Conservation (phyloP, 2,329 filamentous ascomycete genomes). For the Coniochaeta hoffmannii region DNA sequence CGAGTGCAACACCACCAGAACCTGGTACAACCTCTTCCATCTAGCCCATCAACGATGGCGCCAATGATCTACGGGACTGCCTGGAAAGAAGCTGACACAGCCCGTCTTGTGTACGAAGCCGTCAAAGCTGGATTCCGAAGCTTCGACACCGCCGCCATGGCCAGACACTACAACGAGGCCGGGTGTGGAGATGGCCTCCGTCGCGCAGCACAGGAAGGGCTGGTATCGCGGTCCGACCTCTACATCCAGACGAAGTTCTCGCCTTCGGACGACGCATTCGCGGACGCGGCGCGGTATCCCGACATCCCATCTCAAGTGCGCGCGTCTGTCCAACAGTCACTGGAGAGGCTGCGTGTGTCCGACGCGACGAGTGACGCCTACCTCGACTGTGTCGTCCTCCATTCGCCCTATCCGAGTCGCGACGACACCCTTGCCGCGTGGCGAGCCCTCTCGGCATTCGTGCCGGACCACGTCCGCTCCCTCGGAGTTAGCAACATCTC, state of each 20-base stretch:
- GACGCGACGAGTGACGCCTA: conserved; percentile 26
- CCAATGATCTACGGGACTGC: conserved; percentile 70
- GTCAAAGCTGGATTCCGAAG: conserved; percentile 62
- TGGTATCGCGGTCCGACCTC: conserved; percentile 49
- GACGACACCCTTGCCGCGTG: conserved; percentile 55
- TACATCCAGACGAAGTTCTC: conserved; percentile 85
- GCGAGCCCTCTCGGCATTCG: conserved; percentile 57
- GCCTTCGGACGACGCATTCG: conserved; percentile 43
- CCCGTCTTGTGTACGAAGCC: conserved; percentile 60
- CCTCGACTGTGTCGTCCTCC: conserved; percentile 69
- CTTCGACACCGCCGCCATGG: conserved; percentile 73
- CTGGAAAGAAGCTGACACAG: conserved; percentile 71
- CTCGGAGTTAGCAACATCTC: conserved; percentile 72
- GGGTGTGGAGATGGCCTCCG: conserved; percentile 62
- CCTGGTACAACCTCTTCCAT: no score
- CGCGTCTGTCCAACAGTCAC: conserved; percentile 59
- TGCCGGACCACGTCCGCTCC: conserved; percentile 54
- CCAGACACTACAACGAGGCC: conserved; percentile 68
- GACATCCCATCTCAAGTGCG: conserved; percentile 56
- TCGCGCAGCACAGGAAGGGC: conserved; percentile 49
- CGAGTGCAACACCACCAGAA: no score
- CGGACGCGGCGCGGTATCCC: conserved; percentile 56
- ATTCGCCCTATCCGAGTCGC: conserved; percentile 42
- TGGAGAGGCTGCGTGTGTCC: conserved; percentile 46
- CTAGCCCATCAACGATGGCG: conserved; percentile 27